Evolutionary conservation across 129 eudicot species (phyloP).

Genomic region (Flaveria bidentis): DNA sequence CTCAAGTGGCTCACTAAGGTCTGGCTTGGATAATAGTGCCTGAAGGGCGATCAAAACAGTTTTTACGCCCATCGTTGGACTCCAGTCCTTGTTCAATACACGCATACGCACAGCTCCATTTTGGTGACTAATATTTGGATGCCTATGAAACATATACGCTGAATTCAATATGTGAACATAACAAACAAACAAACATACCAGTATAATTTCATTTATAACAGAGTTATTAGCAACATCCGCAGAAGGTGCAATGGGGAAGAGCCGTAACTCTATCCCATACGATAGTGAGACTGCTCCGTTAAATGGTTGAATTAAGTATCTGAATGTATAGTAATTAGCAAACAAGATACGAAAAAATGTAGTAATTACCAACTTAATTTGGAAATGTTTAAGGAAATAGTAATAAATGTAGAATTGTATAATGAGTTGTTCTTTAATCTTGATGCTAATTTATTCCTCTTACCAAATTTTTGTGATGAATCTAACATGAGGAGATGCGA

Average conservation of each 20-base stretch:
- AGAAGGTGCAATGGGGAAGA: too few relatives aligned
- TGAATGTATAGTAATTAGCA: neutral
- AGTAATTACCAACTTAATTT: neutral
- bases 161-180: neutral
- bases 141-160: conserved; percentile 25
- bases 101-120: conserved; percentile 13
- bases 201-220: too few relatives aligned
- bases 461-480: conserved; percentile 34
- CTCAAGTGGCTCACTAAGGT: conserved; percentile 21
- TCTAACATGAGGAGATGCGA: conserved; percentile 26
- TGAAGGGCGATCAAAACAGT: conserved; percentile 16
- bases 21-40: conserved; percentile 20
- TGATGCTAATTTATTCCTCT: neutral
- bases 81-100: conserved; percentile 17
- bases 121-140: conserved; percentile 25
- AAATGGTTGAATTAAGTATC: neutral
- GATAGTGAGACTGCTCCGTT: too few relatives aligned
- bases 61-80: conserved; percentile 8
- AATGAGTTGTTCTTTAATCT: neutral
- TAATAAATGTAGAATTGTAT: neutral
- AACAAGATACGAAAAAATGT: neutral
- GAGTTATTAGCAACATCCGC: too few relatives aligned
- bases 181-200: too few relatives aligned
- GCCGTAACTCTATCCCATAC: too few relatives aligned
- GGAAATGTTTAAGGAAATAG: neutral